Evolutionary conservation across 257 asterid genomes (phyloP).

Genomic region (Solanum bukasovii): DNA sequence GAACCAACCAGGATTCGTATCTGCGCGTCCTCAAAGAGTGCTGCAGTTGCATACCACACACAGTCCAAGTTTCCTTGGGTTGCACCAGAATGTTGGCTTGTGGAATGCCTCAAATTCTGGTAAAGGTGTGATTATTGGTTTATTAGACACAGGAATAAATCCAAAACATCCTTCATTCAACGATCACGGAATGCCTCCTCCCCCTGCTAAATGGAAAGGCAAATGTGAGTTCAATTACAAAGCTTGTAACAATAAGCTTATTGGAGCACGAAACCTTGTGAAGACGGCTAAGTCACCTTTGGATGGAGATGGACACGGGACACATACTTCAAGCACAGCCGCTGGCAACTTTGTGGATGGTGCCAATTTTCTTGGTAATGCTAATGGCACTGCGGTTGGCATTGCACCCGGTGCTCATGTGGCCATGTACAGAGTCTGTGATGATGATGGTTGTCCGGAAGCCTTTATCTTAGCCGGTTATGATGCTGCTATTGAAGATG

Average conservation of each 20-base stretch:
- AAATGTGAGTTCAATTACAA: neutral
- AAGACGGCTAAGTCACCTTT: neutral
- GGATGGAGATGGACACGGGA: constrained; percentile 4
- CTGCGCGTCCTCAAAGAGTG: neutral
- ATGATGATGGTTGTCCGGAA: neutral
- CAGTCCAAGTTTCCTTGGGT: neutral
- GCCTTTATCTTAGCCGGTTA: neutral
- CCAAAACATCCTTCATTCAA: neutral
- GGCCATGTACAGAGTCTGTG: constrained; percentile 12
- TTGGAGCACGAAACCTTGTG: neutral
- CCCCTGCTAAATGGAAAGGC: constrained; percentile 5
- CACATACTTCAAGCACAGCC: constrained; percentile 12
- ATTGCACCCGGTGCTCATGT: constrained; percentile 16
- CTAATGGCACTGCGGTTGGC: constrained; percentile 13
- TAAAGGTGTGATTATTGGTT: neutral
- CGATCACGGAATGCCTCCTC: neutral
- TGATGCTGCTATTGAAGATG: constrained; percentile 9
- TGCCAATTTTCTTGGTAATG: constrained; percentile 3
- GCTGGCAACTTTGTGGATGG: constrained; percentile 16
- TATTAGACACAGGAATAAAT: neutral
- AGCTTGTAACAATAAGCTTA: neutral
- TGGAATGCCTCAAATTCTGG: neutral
- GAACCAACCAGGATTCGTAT: neutral
- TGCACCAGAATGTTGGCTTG: neutral
- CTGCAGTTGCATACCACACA: neutral